Evolutionary conservation across 495 filamentous ascomycete genomes (phyloP), one percentile per base, ranked within the genome.

Genomic region (Lasiosphaeria ovina): DNA sequence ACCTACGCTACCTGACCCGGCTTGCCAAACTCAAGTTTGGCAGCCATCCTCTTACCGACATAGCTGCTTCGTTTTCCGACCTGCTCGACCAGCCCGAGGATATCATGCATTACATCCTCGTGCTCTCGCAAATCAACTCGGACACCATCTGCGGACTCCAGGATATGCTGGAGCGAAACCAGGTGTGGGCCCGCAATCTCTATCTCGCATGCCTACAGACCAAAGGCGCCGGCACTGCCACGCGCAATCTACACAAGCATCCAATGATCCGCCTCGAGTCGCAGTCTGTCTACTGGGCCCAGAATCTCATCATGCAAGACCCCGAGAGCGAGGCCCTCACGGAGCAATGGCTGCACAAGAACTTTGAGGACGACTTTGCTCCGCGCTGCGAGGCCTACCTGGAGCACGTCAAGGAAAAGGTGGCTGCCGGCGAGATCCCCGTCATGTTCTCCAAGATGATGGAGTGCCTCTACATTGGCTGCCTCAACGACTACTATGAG

Each of bases 401-500:
- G 6, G 47, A 53, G 2, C 33, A 49, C 24, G 16, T 60, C 1
- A 52, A 53, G 31, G 24, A 8, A 0, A 42, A 35, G 34, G n/a
- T 51, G 8, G 58, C 44, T 3, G 38, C 34, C 10, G 64, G 60
- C 12, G 4, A 24, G 10, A 48, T 66, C 6, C 59, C 66, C 9
- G 34, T 24, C 1, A 24, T 48, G 4, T 69, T 65, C 11, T 49
- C 38, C 4, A 52, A 50, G 35, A 62, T 70, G 64, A 64, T 72
- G 60, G 62, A 65, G 56, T 62, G 50, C 3, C 45, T 71, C 24
- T 64, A 54, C 24, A 50, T 67, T 12, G 70, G 70, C 4, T 71
- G 68, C 68, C 47, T 72, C 35, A 57, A 55, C 34, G 68, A 72
- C 35, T 72, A 67, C 16, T 71, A 67, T 52, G 64, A 71, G 61